These are phyloP conservation scores for Pythium rhizo-oryzae DNA, from an alignment of 352 stramenopile genomes.

Conservation along the genomic window DNA sequence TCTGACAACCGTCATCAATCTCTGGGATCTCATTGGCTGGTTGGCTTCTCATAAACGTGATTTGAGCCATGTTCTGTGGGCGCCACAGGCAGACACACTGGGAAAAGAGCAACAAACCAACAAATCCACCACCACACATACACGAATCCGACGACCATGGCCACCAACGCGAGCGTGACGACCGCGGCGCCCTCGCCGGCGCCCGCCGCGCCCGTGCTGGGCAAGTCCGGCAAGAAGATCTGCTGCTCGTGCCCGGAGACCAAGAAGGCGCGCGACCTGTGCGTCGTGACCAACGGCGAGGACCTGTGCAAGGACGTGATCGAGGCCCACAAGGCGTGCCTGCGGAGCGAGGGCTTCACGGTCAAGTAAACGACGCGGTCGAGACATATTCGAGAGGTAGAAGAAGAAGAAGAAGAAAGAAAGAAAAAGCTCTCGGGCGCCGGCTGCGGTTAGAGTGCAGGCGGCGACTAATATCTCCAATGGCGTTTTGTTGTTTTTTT, in stretches of 20 bases:
- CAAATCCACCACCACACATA: slow-evolving; percentile 1
- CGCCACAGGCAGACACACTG: no score
- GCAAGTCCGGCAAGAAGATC: slow-evolving; percentile 98
- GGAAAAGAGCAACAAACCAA: slow-evolving; percentile 15
- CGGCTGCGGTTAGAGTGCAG: no score
- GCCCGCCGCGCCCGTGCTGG: slow-evolving; percentile 51
- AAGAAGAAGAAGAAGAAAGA: neutral
- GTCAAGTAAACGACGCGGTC: slow-evolving; percentile 67
- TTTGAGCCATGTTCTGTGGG: neutral
- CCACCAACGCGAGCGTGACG: slow-evolving; percentile 41
- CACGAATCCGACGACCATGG: slow-evolving; percentile 37
- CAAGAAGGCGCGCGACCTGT: slow-evolving; percentile 93
- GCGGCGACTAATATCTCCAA: no score
- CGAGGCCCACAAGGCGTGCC: slow-evolving; percentile 97
- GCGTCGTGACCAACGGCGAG: slow-evolving; percentile 91
- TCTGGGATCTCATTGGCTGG: slow-evolving; percentile 7
- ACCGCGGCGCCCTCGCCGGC: slow-evolving; percentile 22
- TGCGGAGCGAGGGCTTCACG: slow-evolving; percentile 96
- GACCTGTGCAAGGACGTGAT: slow-evolving; percentile 95
- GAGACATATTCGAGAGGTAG: neutral
- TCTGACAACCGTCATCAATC: slow-evolving; percentile 1
- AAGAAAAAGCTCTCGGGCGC: neutral
- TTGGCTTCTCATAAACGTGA: neutral
- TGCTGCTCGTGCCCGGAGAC: slow-evolving; percentile 98
- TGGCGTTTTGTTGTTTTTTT: no score